Evolutionary conservation across 2,329 filamentous ascomycete genomes (phyloP).

Genomic region (Verticillium nonalfalfae): DNA sequence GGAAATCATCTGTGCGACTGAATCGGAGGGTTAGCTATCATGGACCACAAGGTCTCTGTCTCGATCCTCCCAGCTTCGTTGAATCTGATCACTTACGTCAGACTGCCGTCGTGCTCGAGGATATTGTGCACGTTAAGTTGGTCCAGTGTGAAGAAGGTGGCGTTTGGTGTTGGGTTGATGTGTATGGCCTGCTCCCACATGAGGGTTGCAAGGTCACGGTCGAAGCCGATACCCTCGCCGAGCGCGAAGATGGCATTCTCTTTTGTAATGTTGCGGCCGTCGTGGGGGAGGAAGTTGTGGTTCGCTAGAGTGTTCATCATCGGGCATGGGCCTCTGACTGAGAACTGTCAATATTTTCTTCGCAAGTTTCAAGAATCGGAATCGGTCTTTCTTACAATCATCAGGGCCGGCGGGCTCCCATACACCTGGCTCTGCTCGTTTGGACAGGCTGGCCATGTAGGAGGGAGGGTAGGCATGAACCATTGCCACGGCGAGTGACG

Average conservation of each 20-base stretch:
- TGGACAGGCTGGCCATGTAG: background rate
- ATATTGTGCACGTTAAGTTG: conserved; percentile 39
- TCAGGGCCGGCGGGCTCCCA: conserved; percentile 2
- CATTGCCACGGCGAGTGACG: background rate
- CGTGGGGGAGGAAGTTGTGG: conserved; percentile 39
- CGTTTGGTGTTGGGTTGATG: conserved; percentile 35
- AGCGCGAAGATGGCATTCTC: conserved; percentile 30
- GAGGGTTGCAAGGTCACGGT: conserved; percentile 25
- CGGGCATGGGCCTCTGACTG: conserved; percentile 37
- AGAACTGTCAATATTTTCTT: background rate
- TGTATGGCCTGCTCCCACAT: conserved; percentile 36
- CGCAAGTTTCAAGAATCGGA: accelerated
- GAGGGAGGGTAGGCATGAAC: background rate
- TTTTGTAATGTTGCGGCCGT: conserved; percentile 34
- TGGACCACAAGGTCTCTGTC: background rate
- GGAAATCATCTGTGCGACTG: conserved; percentile 40
- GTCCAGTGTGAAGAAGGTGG: conserved; percentile 34
- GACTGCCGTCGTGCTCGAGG: conserved; percentile 41
- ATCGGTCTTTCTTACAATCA: conserved; percentile 2
- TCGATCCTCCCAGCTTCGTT: background rate
- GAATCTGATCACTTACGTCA: conserved; percentile 21
- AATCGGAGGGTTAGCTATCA: background rate
- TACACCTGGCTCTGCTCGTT: background rate
- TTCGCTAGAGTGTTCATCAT: conserved; percentile 48
- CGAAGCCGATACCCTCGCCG: conserved; percentile 33